Conservation (phyloP, 306 rosid genomes). For the Prosopis cineraria region DNA sequence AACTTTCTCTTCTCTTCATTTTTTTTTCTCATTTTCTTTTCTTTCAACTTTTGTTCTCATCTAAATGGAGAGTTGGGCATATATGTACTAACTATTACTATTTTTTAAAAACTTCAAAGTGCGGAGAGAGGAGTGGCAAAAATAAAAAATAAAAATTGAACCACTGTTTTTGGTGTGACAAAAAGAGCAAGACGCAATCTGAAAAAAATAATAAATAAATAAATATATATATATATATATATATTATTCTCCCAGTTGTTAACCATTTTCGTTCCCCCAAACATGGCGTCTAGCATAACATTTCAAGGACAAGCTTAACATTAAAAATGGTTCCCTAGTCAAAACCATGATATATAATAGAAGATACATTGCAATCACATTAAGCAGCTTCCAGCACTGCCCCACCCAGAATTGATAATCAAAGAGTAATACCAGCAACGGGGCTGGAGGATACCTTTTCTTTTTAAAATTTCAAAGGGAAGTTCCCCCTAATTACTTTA, state of each 20-base stretch:
- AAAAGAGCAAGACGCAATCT: neutral
- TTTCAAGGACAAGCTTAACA: constrained; percentile 22
- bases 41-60: too few species aligned
- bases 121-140: too few species aligned
- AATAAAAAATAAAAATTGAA: neutral
- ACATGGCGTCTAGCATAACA: constrained; percentile 1
- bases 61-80: too few species aligned
- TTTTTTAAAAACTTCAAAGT: too few species aligned
- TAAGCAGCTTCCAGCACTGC: constrained; percentile 24
- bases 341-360: constrained; percentile 22
- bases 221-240: too few species aligned
- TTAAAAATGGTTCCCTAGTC: constrained; percentile 27
- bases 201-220: too few species aligned
- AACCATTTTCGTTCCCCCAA: constrained; percentile 29
- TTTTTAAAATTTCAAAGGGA: neutral
- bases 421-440: neutral
- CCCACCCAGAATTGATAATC: constrained; percentile 33
- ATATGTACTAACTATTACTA: too few species aligned
- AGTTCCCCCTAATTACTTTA: neutral
- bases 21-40: too few species aligned
- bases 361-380: constrained; percentile 8
- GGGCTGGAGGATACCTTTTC: neutral
- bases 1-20: too few species aligned
- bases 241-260: constrained; percentile 5
- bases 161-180: neutral